Percentiles rank a stretch among this genome's conserved stretches.
phyloP scores from a whole-genome alignment of 176 grass and related monocot genomes.

The Metroxylon sagu region DNA sequence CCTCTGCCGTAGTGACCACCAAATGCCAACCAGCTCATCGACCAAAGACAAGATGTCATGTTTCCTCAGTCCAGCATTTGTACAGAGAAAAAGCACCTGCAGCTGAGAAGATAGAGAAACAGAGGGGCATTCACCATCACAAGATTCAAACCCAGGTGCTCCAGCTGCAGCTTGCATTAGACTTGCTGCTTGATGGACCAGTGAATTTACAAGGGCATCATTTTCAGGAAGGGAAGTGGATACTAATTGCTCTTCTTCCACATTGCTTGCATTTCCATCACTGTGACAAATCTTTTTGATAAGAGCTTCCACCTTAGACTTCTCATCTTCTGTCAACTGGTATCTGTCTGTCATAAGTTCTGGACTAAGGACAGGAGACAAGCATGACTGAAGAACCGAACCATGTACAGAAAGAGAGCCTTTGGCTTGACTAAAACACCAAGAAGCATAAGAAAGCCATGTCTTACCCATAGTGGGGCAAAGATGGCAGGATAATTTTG shows the following conservation, averaged over 20 bases:
- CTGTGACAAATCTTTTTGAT: constrained; percentile 41
- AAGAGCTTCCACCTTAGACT: constrained; percentile 48
- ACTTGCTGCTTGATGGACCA: constrained; percentile 45
- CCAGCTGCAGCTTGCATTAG: constrained; percentile 60
- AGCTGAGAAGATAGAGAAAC: constrained; percentile 57
- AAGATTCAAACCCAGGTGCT: constrained; percentile 60
- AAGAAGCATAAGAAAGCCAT: constrained; percentile 94
- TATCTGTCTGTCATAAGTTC: constrained; percentile 64
- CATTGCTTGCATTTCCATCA: constrained; percentile 28
- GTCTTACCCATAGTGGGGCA: constrained; percentile 75
- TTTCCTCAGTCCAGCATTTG: constrained; percentile 30
- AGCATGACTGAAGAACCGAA: constrained; percentile 34
- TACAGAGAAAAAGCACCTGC: constrained; percentile 46
- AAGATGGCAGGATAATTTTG: constrained; percentile 60
- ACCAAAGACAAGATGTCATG: constrained; percentile 33
- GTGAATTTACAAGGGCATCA: constrained; percentile 26
- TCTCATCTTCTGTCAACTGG: constrained; percentile 60
- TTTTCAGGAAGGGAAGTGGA: constrained; percentile 21
- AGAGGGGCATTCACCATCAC: constrained; percentile 53
- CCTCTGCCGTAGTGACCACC: constrained; percentile 73
- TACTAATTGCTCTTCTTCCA: constrained; percentile 19
- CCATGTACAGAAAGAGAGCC: constrained; percentile 37
- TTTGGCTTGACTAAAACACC: constrained; percentile 76
- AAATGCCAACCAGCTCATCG: constrained; percentile 59
- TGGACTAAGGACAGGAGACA: constrained; percentile 51